Conservation (phyloP, 106 monocot genomes). For the Allium cepa region DNA sequence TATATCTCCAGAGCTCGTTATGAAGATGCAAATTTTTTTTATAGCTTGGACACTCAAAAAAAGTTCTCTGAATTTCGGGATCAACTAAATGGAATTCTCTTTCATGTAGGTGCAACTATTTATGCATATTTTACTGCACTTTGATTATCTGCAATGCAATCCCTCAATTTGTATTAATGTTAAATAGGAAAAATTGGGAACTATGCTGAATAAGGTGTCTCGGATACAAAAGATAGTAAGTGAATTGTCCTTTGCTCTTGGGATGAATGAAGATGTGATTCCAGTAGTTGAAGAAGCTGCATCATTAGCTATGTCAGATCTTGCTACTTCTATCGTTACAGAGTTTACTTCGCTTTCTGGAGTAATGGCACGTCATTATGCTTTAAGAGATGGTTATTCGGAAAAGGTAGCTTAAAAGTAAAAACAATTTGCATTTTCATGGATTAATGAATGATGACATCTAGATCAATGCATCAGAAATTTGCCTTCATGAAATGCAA, state of each 20-base stretch:
- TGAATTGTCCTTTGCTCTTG: constrained; percentile 47
- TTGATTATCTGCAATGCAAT: not conserved
- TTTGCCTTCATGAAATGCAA: too few relatives aligned
- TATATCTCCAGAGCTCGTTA: constrained; percentile 61
- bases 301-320: constrained; percentile 91
- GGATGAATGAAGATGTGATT: constrained; percentile 37
- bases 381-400: constrained; percentile 68
- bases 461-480: too few relatives aligned
- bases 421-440: too few relatives aligned
- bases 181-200: constrained; percentile 85
- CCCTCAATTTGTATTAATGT: constrained; percentile 5
- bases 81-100: constrained; percentile 77
- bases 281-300: constrained; percentile 62
- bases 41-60: constrained; percentile 75
- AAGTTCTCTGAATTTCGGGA: constrained; percentile 69
- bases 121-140: not conserved
- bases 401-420: constrained; percentile 32
- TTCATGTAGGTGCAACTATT: constrained; percentile 69
- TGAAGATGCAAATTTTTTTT: constrained; percentile 97
- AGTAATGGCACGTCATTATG: constrained; percentile 95
- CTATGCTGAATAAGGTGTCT: constrained; percentile 81
- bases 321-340: constrained; percentile 82
- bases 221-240: constrained; percentile 56
- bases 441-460: too few relatives aligned
- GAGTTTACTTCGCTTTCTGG: constrained; percentile 95